phyloP scores from a whole-genome alignment of 78 protist genomes.

The Creolimax fragrantissima region DNA sequence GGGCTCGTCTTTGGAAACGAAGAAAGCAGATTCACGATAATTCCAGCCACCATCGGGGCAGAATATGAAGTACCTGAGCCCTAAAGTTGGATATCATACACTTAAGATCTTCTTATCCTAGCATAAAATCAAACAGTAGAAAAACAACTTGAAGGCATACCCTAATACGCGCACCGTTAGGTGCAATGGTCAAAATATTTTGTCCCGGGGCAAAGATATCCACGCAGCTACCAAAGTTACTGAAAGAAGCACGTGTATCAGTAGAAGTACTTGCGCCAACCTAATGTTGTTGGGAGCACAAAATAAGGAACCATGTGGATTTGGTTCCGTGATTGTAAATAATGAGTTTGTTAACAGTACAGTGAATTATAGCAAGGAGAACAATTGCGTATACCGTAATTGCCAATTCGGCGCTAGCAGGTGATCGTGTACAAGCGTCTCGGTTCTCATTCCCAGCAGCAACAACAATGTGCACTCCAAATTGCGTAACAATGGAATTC shows the following conservation, averaged over 20 bases:
- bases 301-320: too few species aligned
- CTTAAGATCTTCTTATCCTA: too few species aligned
- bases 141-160: too few species aligned
- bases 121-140: too few species aligned
- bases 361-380: too few species aligned
- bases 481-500: background rate
- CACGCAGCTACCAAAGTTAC: background rate
- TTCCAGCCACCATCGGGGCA: background rate
- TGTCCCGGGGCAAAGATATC: background rate
- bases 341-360: too few species aligned
- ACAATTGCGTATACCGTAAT: too few species aligned
- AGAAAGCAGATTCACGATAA: background rate
- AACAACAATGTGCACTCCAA: background rate
- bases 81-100: too few species aligned
- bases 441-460: background rate
- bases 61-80: background rate
- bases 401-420: background rate
- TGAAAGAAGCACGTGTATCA: background rate
- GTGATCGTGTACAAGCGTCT: background rate
- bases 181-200: background rate
- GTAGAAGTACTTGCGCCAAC: background rate
- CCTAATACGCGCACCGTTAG: background rate
- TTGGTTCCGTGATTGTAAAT: too few species aligned
- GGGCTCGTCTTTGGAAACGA: background rate
- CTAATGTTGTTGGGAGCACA: too few species aligned